A percentile compares a stretch with the other conserved stretches of the same genome.
Evolutionary conservation across 495 filamentous ascomycete genomes (phyloP).

Genomic region (Neurospora sp.): DNA sequence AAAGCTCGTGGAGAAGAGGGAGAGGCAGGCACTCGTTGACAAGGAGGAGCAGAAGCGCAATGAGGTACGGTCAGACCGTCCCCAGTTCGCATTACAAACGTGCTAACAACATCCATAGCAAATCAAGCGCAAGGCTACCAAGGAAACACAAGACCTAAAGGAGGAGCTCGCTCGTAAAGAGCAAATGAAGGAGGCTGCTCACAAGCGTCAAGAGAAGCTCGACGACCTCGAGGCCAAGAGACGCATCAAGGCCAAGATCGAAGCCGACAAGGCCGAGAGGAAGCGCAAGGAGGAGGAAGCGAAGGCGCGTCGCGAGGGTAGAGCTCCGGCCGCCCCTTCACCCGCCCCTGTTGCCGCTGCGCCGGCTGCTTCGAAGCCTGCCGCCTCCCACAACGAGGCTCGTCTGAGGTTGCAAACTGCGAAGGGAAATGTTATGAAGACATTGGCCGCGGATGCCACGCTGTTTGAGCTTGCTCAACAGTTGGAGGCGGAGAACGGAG

Average conservation of each 20-base stretch:
- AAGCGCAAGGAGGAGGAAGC: conserved; percentile 72
- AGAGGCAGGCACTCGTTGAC: conserved; percentile 59
- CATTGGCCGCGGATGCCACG: conserved; percentile 73
- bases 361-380: conserved; percentile 22
- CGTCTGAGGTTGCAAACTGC: conserved; percentile 73
- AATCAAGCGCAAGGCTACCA: conserved; percentile 76
- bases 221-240: conserved; percentile 82
- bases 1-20: conserved; percentile 64
- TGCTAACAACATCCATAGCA: conserved; percentile 40
- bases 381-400: conserved; percentile 58
- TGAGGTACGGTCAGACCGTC: conserved; percentile 44
- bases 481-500: conserved; percentile 49
- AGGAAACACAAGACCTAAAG: conserved; percentile 68
- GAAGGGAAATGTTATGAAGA: conserved; percentile 68
- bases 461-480: conserved; percentile 84
- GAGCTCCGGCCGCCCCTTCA: conserved; percentile 41
- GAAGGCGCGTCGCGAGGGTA: conserved; percentile 73
- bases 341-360: conserved; percentile 24
- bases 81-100: background rate
- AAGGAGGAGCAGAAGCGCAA: conserved; percentile 82
- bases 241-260: conserved; percentile 82
- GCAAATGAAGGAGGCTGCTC: conserved; percentile 76
- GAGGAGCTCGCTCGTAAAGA: conserved; percentile 81
- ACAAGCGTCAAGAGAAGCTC: conserved; percentile 76
- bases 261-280: conserved; percentile 79